Conservation (phyloP, 169 alveolate genomes). For the Miamiensis avidus region DNA sequence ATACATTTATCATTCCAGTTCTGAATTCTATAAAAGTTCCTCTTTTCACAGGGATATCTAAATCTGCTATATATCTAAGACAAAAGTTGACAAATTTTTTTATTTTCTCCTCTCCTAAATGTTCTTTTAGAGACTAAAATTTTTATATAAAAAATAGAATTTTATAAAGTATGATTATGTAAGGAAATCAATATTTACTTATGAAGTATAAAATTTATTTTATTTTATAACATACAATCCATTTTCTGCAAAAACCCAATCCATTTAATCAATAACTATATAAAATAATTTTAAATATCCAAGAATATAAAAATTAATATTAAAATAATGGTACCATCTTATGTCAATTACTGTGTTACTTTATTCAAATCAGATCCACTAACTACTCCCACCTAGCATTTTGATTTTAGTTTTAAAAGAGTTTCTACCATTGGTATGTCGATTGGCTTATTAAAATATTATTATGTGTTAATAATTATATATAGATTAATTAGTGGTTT, state of each 20-base stretch:
- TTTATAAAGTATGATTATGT: no score
- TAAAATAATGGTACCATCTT: neutral
- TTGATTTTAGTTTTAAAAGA: slow-evolving; percentile 41
- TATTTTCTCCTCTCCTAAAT: slow-evolving; percentile 86
- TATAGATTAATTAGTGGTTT: neutral
- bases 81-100: slow-evolving; percentile 88
- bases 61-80: slow-evolving; percentile 86
- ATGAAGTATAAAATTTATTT: slow-evolving; percentile 56
- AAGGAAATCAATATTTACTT: neutral
- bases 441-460: slow-evolving; percentile 45
- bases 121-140: slow-evolving; percentile 64
- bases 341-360: slow-evolving; percentile 72
- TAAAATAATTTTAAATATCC: no score
- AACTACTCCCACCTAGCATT: slow-evolving; percentile 79
- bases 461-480: neutral
- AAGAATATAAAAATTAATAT: no score
- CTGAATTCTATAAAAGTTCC: slow-evolving; percentile 96
- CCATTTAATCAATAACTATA: slow-evolving; percentile 55
- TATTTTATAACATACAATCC: slow-evolving; percentile 88
- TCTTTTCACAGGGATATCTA: slow-evolving; percentile 94
- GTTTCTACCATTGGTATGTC: slow-evolving; percentile 75
- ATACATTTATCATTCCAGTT: slow-evolving; percentile 94
- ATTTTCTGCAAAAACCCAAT: slow-evolving; percentile 89
- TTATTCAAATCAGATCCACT: slow-evolving; percentile 87
- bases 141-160: no score